Evolutionary conservation across 2,329 filamentous ascomycete genomes (phyloP), one percentile per base, ranked within the genome.

Genomic region (Alternaria sp.): DNA sequence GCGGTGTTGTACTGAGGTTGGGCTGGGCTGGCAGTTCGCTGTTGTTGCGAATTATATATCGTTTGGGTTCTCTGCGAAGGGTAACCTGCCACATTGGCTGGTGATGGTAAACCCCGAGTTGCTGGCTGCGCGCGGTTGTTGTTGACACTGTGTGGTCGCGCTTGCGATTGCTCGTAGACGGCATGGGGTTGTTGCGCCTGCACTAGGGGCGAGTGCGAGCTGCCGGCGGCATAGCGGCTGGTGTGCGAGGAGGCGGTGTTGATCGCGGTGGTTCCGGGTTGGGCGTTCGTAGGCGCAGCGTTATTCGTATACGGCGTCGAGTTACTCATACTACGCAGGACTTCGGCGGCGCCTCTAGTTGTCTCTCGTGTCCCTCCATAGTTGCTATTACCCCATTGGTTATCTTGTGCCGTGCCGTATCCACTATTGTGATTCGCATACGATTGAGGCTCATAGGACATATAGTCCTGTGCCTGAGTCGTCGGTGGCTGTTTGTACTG

Each of bases 281-380:
- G 69, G 20, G 34, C 66, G 16, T 57, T 67, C n/a, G 57, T 56
- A 14, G 65, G 49, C 10, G 66, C 49, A n/a, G 40, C 58, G 16
- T 55, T 72, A 3, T 67, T 34, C 8, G 67, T 63, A 56, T 76
- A 74, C 9, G 65, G 50, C 5, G 67, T 38, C 5, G 46, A 69
- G 46, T 70, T 78, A 68, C 74, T 77, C 70, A 78, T 74, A 36
- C 74, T 75, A 44, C 60, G 69, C 46, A 78, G 54, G 20, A 73
- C 74, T 59, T 79, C 73, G 30, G 76, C 75, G 30, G 75, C 75
- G 25, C 69, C 60, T 44, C 65, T 74, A 8, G 71, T 73, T 11
- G 68, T 70, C 53, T 76, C 74, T 5, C 65, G 64, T 22, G 65
- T 67, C 9, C 57, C 65, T 14, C 67, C 69, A 69, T 76, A 74